Base-by-base conservation (phyloP, 345 rosid species). In the Gossypium turneri region DNA sequence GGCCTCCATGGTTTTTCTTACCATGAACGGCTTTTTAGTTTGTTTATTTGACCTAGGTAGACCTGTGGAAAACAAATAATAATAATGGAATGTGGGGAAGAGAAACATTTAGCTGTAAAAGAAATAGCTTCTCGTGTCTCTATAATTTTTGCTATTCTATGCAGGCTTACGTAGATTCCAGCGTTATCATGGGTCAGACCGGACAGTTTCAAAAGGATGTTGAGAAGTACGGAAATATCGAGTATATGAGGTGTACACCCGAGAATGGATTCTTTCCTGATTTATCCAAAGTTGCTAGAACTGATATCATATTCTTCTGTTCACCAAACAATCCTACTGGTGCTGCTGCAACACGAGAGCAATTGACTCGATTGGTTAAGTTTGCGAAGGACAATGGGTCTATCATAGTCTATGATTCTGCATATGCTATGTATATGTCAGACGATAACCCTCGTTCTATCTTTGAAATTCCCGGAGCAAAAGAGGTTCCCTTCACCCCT, bases 281-380 rank as follows among this genome's bases (percentile, higher is more conserved):
- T 87, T 83, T 95, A 72, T 91, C 94, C 1, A 84, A 82, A 13
- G 88, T 88, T 70, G 78, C 87, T 27, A 84, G 83, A 75, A 91
- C 98, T 2, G 99, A 95, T 70, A 84, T 95, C 72, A 95, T 95
- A 67, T 91, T 93, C 78, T 95, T 95, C 83, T 95, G 99, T 77
- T 93, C 98, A 10, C 99, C 99, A 2, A 95, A 93, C 78, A 95
- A 95, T 79, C 99, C 99, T 72, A 93, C 99, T 0, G 99, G 98
- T 16, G 86, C 96, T 73, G 88, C 93, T 75, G 99, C 98, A 67
- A 90, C 99, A 25, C 84, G 94, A 78, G 93, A 93, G 79, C 98
- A 95, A 70, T 86, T 95, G 70, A 85, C 75, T 59, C 85, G 47
- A 61, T 85, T 95, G 56, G 98, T 95, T 71, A 76, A 85, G 75